A percentile compares a stretch with the other conserved stretches of the same genome.
Conservation (phyloP, 1,139 yeast genomes). For the Protomyces inundatus region DNA sequence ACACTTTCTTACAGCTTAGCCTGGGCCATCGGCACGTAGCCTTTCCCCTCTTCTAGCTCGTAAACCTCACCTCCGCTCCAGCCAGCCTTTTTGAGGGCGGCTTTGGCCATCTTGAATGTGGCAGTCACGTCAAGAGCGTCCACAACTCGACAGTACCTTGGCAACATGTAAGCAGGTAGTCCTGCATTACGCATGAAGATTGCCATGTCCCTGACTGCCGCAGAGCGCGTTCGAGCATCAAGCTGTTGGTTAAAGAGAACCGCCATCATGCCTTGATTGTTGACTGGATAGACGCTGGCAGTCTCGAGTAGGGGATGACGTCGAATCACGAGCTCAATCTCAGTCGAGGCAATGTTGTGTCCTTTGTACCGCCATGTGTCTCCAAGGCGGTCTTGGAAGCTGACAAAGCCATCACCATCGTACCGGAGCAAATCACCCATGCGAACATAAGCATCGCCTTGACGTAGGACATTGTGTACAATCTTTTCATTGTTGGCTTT, state of each 20-base stretch:
- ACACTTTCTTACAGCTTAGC: background rate
- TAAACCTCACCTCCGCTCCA: background rate
- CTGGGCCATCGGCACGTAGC: background rate
- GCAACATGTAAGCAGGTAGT: background rate
- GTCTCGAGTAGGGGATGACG: background rate
- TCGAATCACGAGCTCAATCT: background rate
- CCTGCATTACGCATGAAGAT: background rate
- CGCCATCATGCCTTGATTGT: background rate
- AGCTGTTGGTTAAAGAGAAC: background rate
- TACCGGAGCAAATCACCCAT: slow-evolving; percentile 73
- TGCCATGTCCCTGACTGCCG: background rate
- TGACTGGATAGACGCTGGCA: background rate
- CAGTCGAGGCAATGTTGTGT: slow-evolving; percentile 83
- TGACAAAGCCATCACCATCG: slow-evolving; percentile 65
- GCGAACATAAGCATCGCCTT: slow-evolving; percentile 90
- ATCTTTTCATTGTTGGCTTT: slow-evolving; percentile 74
- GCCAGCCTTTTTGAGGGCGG: background rate
- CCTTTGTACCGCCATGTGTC: slow-evolving; percentile 97
- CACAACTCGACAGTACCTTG: background rate
- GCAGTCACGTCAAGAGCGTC: background rate
- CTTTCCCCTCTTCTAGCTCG: background rate
- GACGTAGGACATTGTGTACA: slow-evolving; percentile 61
- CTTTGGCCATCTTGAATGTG: background rate
- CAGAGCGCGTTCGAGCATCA: background rate
- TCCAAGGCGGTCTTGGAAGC: slow-evolving; percentile 89